These are phyloP conservation scores for Agroathelia rolfsii DNA, from an alignment of 1,284 basidiomycete species.

Conservation along the genomic window DNA sequence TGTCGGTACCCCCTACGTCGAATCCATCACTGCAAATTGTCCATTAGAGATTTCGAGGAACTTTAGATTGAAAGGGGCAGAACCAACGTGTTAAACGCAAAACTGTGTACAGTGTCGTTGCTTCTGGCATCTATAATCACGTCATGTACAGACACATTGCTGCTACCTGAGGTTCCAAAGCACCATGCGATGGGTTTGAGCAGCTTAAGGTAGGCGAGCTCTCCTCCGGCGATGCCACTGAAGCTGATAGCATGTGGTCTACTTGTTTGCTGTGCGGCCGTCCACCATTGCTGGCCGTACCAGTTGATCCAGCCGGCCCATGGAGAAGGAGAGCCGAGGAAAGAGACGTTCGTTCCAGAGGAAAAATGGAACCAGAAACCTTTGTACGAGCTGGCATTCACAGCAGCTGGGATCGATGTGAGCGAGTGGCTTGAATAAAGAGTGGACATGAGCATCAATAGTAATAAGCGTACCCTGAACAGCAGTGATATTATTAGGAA, in stretches of 20 bases:
- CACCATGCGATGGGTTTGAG: constrained; percentile 42
- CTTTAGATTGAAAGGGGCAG: neutral
- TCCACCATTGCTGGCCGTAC: constrained; percentile 62
- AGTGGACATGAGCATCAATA: neutral
- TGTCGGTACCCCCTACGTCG: constrained; percentile 32
- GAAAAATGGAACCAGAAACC: constrained; percentile 36
- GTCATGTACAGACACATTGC: constrained; percentile 32
- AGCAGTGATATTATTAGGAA: constrained; percentile 40
- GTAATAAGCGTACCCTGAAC: constrained; percentile 35
- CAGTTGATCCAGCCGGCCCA: constrained; percentile 54
- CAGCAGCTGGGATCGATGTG: neutral
- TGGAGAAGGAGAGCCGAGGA: constrained; percentile 41
- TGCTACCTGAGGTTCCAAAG: constrained; percentile 34
- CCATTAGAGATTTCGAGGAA: neutral
- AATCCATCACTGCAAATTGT: constrained; percentile 23
- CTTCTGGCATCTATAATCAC: constrained; percentile 35
- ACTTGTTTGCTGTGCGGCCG: constrained; percentile 40
- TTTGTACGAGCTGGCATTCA: neutral
- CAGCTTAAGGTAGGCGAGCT: constrained; percentile 38
- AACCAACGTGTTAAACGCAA: constrained; percentile 37
- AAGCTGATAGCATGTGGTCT: constrained; percentile 47
- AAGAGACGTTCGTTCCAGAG: constrained; percentile 47
- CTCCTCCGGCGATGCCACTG: constrained; percentile 39
- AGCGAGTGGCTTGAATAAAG: too few relatives aligned
- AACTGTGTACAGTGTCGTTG: constrained; percentile 25